Conservation (phyloP, 2,329 filamentous ascomycete genomes). For the Septoria petroselini region DNA sequence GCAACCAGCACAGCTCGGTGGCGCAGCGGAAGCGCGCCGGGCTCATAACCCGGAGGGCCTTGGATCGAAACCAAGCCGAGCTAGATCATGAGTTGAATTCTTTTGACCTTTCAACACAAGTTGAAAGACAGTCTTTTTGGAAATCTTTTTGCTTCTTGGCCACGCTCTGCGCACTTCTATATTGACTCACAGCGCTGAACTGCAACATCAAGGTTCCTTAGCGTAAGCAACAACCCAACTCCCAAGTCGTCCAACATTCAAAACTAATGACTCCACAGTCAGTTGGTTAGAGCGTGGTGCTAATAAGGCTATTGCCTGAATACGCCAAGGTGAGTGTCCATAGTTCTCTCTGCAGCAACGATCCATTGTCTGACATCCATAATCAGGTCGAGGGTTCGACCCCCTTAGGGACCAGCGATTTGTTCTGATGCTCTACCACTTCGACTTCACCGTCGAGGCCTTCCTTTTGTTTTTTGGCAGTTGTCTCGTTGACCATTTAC, state of each 20-base stretch:
- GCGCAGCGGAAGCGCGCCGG: slow-evolving; percentile 1
- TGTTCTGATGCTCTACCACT: neutral
- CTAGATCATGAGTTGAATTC: too few relatives aligned
- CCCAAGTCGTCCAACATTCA: neutral
- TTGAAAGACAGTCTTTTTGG: neutral
- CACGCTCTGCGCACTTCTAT: neutral
- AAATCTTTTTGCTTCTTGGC: neutral
- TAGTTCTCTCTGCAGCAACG: too few relatives aligned
- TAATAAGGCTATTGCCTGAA: neutral
- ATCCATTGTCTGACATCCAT: too few relatives aligned
- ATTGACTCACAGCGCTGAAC: neutral
- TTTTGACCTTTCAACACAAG: neutral
- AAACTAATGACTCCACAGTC: neutral
- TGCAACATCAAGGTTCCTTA: neutral
- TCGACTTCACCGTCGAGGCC: neutral
- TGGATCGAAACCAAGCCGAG: slow-evolving; percentile 14
- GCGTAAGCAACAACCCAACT: neutral
- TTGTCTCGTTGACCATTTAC: neutral
- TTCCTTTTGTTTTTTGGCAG: neutral
- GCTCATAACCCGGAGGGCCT: slow-evolving; percentile 18
- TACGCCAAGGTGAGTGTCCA: slow-evolving; percentile 7
- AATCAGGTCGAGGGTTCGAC: slow-evolving; percentile 5
- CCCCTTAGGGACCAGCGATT: slow-evolving; percentile 1
- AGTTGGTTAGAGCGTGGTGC: slow-evolving; percentile 5
- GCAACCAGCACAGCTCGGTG: too few relatives aligned